phyloP scores from a whole-genome alignment of 1,284 basidiomycete genomes.

The Cutaneotrichosporon spelunceum region DNA sequence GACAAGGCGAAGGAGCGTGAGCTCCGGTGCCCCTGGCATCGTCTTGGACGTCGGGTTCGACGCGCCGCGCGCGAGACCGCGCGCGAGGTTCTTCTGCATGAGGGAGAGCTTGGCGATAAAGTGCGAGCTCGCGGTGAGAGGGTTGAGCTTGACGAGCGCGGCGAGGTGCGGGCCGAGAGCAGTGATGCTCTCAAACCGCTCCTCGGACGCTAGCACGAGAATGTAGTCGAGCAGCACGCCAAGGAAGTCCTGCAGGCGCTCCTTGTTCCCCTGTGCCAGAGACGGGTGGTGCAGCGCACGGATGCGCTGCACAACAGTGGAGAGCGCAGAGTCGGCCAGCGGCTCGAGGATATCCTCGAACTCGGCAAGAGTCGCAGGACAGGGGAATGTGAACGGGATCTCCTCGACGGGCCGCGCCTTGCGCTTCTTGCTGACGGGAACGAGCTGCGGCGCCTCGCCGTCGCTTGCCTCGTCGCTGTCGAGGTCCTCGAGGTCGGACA shows the following conservation, averaged over 20 bases:
- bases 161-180: conserved; percentile 76
- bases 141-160: conserved; percentile 75
- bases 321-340: conserved; percentile 66
- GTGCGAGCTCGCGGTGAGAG: conserved; percentile 70
- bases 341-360: conserved; percentile 76
- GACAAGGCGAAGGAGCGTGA: conserved; percentile 74
- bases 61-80: conserved; percentile 74
- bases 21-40: conserved; percentile 81
- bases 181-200: conserved; percentile 59
- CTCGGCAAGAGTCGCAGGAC: conserved; percentile 80
- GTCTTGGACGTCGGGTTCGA: conserved; percentile 67
- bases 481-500: conserved; percentile 34
- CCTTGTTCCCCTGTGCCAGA: conserved; percentile 84
- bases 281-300: conserved; percentile 87
- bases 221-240: conserved; percentile 88
- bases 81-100: conserved; percentile 92
- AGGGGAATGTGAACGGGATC: conserved; percentile 88
- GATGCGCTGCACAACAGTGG: conserved; percentile 84
- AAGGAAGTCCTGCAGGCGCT: conserved; percentile 78
- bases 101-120: conserved; percentile 79
- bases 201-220: conserved; percentile 68
- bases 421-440: conserved; percentile 26
- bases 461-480: conserved; percentile 34
- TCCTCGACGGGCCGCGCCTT: conserved; percentile 60
- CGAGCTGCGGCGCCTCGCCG: conserved; percentile 37